These are phyloP conservation scores for Arxiozyma bovina DNA, from an alignment of 1,139 yeast species.

Conservation along the genomic window DNA sequence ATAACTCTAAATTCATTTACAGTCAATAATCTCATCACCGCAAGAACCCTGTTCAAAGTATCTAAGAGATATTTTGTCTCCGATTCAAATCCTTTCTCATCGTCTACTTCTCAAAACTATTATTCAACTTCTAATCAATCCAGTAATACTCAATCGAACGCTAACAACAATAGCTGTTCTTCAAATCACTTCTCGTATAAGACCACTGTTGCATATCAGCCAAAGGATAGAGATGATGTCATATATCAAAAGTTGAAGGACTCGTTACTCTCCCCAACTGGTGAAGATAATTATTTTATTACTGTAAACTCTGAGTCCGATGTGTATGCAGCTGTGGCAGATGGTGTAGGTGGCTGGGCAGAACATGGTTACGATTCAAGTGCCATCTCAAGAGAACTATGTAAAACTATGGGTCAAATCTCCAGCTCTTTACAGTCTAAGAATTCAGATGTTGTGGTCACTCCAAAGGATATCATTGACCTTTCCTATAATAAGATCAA, in stretches of 20 bases:
- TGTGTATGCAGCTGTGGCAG: slow-evolving; percentile 76
- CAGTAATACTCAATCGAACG: slow-evolving; percentile 1
- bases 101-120: not conserved
- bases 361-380: slow-evolving; percentile 85
- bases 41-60: slow-evolving; percentile 3
- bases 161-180: not conserved
- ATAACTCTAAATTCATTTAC: not conserved
- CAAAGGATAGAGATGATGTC: slow-evolving; percentile 54
- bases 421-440: slow-evolving; percentile 15
- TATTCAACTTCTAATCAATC: slow-evolving; percentile 5
- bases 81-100: slow-evolving; percentile 3
- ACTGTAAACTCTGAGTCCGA: slow-evolving; percentile 35
- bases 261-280: slow-evolving; percentile 48
- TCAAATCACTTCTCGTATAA: slow-evolving; percentile 32
- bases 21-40: slow-evolving; percentile 2
- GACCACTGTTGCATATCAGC: slow-evolving; percentile 62
- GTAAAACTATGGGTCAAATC: slow-evolving; percentile 35
- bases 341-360: slow-evolving; percentile 98
- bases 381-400: slow-evolving; percentile 65
- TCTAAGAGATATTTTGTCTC: slow-evolving; percentile 10
- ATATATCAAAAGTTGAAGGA: slow-evolving; percentile 32
- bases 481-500: slow-evolving; percentile 48
- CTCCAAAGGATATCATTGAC: slow-evolving; percentile 46
- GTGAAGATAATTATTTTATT: slow-evolving; percentile 79
- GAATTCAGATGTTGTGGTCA: slow-evolving; percentile 8